phyloP scores from a whole-genome alignment of 2,329 filamentous ascomycete species.

The Zalaria obscura region DNA sequence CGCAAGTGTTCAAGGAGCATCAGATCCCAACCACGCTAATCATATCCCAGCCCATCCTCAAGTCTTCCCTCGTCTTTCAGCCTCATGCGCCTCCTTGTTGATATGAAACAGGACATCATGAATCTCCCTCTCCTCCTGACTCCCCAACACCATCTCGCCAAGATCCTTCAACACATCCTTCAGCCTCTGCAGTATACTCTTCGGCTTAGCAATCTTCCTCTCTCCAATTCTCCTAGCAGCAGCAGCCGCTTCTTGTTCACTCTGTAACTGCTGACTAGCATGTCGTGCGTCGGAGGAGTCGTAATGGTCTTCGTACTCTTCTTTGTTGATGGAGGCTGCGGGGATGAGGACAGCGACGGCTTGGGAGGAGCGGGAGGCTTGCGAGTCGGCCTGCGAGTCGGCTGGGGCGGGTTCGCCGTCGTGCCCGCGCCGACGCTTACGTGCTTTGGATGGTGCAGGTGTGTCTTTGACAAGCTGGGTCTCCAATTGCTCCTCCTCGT shows the following conservation, averaged over 20 bases:
- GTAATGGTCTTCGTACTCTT: background rate
- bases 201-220: conserved; percentile 24
- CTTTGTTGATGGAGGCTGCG: background rate
- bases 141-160: conserved; percentile 39
- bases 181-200: conserved; percentile 40
- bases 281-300: background rate
- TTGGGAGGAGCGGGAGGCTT: background rate
- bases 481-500: conserved; percentile 3
- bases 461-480: conserved; percentile 8
- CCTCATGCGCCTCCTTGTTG: conserved; percentile 58
- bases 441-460: conserved; percentile 11
- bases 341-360: background rate
- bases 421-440: conserved; percentile 10
- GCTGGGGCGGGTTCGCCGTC: conserved; percentile 5
- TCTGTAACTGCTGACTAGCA: conserved; percentile 4
- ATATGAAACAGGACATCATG: conserved; percentile 72
- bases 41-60: too few species aligned
- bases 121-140: conserved; percentile 53
- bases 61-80: conserved; percentile 26
- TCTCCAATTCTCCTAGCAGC: background rate
- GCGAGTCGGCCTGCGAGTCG: background rate
- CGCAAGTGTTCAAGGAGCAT: background rate
- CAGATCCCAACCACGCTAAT: background rate
- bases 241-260: conserved; percentile 11
- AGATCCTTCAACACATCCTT: conserved; percentile 45